Base-by-base conservation (phyloP, 805 yeast genomes). In the Pichia deserticola region DNA sequence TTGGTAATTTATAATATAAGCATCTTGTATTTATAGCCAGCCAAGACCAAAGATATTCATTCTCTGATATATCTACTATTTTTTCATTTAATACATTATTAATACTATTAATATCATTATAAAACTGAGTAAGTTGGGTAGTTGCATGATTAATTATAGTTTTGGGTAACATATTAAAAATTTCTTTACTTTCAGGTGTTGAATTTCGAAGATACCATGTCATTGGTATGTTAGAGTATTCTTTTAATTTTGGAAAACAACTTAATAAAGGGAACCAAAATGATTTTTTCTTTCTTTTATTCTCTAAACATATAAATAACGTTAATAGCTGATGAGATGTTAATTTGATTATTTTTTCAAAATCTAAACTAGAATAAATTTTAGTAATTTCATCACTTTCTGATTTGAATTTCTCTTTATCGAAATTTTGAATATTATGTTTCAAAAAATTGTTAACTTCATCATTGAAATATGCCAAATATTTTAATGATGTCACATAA, bases 1-100 rank as follows among this genome's bases (percentile, higher is more conserved):
- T 48, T 1, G 86, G 82, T 2, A 87, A 66, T 4, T 77, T 74
- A 82, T 84, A 82, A 63, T 89, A 90, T 6, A 92, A 70, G 63
- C 98, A 92, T 67, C 99, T 82, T 2, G 97, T 84, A 62, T 93
- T 92, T 50, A 90, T 86, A 59, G 92, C 82, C 58, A 86, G 73
- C 95, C 96, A 92, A 0, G 86, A 79, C 78, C 88, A 81, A 10
- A 82, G 58, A 56, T 76, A 83, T 4, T 60, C 57, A 5, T 61
- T 56, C 7, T 54, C 48, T 3, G 65, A 48, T 3, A 67, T 32
- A 12, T 46, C n/a, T 13, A 44, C 27, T 28, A 37, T 34, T 8
- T 35, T 3, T 4, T 35, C 13, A 4, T 32, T 20, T 1, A 52
- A n/a, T 11, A 42, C 10, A 1, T 12, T 10, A 7, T 36, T 25